Percentiles rank a stretch among this genome's conserved stretches.
These are phyloP conservation scores for Ceriops tagal DNA, from an alignment of 345 rosid genomes.

Conservation along the genomic window DNA sequence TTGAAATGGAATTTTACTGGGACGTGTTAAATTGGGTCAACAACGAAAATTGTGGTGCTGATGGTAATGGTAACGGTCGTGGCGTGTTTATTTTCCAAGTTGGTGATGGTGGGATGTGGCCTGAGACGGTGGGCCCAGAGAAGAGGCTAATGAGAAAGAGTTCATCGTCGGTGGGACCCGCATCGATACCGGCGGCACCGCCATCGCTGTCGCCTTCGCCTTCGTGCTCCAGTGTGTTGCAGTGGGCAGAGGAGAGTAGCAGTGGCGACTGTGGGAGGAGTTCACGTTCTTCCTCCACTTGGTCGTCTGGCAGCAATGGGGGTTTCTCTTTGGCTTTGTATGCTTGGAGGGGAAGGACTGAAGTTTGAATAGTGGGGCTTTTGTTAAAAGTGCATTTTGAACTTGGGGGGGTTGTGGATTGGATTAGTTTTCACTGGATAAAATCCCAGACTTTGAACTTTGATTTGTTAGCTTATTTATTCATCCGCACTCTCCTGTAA, in stretches of 20 bases:
- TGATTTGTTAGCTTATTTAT: neutral
- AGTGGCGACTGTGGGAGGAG: conserved; percentile 49
- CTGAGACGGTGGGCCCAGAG: conserved; percentile 56
- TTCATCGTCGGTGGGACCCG: conserved; percentile 21
- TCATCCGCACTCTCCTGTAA: neutral
- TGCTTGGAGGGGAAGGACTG: conserved; percentile 47
- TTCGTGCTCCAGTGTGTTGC: conserved; percentile 49
- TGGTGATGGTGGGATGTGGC: conserved; percentile 64
- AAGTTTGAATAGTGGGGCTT: neutral
- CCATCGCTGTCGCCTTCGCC: conserved; percentile 30
- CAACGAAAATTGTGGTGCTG: neutral
- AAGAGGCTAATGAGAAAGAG: conserved; percentile 54
- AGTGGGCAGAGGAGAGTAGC: conserved; percentile 62
- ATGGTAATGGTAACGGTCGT: conserved; percentile 19
- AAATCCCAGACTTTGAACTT: neutral
- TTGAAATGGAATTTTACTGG: conserved; percentile 53
- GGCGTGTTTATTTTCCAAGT: conserved; percentile 61
- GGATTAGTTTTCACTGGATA: too few species aligned
- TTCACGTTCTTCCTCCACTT: conserved; percentile 50
- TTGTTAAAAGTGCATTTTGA: neutral
- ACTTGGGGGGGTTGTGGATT: neutral
- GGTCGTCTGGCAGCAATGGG: conserved; percentile 44
- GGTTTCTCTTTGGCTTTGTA: conserved; percentile 53
- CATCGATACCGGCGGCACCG: conserved; percentile 10
- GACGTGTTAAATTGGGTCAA: conserved; percentile 55